These are phyloP conservation scores for Silene noctiflora DNA, from an alignment of 179 eudicot species.

Conservation along the genomic window DNA sequence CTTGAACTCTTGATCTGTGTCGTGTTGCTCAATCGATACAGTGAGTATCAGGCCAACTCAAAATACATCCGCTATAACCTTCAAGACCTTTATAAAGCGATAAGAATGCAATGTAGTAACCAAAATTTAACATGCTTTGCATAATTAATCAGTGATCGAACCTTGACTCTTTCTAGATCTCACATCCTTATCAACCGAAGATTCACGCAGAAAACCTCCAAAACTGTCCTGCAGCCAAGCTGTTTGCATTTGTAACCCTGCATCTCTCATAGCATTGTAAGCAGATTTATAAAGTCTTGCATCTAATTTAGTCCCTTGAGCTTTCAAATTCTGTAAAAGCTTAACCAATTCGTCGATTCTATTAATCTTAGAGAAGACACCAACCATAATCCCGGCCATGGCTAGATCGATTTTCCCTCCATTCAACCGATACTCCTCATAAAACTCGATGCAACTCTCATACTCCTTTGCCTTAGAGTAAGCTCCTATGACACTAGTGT, in stretches of 20 bases:
- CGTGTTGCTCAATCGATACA: too few relatives aligned
- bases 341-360: conserved; percentile 63
- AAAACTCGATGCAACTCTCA: conserved; percentile 47
- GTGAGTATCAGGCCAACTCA: too few relatives aligned
- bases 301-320: conserved; percentile 56
- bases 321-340: conserved; percentile 69
- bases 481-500: conserved; percentile 72
- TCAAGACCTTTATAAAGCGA: too few relatives aligned
- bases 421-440: conserved; percentile 54
- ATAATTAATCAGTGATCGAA: too few relatives aligned
- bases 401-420: conserved; percentile 68
- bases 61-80: too few relatives aligned
- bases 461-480: conserved; percentile 60
- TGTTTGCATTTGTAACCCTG: conserved; percentile 61
- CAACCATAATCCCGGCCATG: conserved; percentile 88
- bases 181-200: conserved; percentile 14
- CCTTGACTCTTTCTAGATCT: neutral
- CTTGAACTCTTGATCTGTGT: too few relatives aligned
- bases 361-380: conserved; percentile 68
- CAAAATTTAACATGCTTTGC: too few relatives aligned
- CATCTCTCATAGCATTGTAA: conserved; percentile 70
- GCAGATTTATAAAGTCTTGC: conserved; percentile 68
- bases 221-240: conserved; percentile 64
- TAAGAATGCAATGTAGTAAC: too few relatives aligned
- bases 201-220: conserved; percentile 20